Conservation (phyloP, 208 protist species). For the Leishmania amazonensis region DNA sequence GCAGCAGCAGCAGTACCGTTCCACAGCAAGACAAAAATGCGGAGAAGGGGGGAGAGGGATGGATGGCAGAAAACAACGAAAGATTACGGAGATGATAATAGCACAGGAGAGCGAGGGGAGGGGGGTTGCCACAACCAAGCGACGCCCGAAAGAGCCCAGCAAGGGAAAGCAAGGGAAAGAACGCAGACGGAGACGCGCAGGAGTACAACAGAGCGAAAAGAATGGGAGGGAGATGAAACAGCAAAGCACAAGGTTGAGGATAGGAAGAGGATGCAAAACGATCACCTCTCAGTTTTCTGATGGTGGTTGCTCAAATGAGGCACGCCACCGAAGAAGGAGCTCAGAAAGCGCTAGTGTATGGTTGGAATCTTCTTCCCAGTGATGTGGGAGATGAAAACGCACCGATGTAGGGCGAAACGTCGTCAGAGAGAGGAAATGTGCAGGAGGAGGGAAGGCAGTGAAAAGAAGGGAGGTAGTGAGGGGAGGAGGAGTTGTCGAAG, state of each 20-base stretch:
- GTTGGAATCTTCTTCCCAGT: not conserved
- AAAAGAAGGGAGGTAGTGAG: not conserved
- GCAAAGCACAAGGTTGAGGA: not conserved
- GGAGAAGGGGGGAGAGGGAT: not conserved
- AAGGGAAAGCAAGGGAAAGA: not conserved
- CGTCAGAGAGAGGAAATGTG: not conserved
- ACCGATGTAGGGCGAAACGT: not conserved
- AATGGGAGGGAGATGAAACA: not conserved
- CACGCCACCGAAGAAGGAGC: not conserved
- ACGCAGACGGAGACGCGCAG: not conserved
- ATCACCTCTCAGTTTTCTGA: not conserved
- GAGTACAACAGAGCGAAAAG: not conserved
- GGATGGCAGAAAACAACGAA: not conserved
- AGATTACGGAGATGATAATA: not conserved
- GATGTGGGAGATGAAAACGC: no score
- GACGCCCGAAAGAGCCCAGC: no score
- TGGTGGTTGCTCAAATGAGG: not conserved
- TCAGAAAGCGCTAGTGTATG: not conserved
- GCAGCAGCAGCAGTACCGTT: not conserved
- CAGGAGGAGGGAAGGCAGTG: not conserved
- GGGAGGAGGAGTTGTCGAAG: not conserved
- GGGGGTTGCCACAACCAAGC: not conserved
- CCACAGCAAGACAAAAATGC: not conserved
- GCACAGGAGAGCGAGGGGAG: not conserved
- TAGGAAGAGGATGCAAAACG: not conserved